These are phyloP conservation scores for Colletotrichum sp. DNA, from an alignment of 2,329 filamentous ascomycete genomes.

Conservation along the genomic window DNA sequence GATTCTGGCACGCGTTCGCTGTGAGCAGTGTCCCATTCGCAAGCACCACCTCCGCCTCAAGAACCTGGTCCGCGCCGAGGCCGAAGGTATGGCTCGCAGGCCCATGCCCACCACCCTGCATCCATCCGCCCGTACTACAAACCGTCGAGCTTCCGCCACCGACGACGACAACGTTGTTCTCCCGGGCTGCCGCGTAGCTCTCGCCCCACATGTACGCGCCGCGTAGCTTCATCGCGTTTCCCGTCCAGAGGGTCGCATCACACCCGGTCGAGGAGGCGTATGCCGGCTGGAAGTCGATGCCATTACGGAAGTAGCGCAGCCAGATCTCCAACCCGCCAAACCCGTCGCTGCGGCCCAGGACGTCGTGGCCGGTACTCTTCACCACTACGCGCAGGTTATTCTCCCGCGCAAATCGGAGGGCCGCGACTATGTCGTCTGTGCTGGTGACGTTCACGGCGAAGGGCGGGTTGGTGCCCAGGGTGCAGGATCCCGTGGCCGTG, in stretches of 20 bases:
- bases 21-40: neutral
- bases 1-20: neutral
- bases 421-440: neutral
- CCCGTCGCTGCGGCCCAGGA: neutral
- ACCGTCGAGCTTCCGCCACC: neutral
- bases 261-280: neutral
- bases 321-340: neutral
- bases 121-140: neutral
- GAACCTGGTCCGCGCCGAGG: neutral
- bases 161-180: neutral
- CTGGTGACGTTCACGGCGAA: neutral
- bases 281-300: neutral
- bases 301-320: neutral
- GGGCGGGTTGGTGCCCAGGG: neutral
- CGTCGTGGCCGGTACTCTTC: neutral
- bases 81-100: neutral
- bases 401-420: neutral
- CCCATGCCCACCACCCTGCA: neutral
- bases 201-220: neutral
- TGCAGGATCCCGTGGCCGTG: neutral
- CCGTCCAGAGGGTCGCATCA: neutral
- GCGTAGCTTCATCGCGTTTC: neutral
- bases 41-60: neutral
- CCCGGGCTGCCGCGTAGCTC: neutral
- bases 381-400: neutral